Evolutionary conservation across 441 rosid species (phyloP), one percentile per base, ranked within the genome.

Genomic region (Biscutella laevigata): DNA sequence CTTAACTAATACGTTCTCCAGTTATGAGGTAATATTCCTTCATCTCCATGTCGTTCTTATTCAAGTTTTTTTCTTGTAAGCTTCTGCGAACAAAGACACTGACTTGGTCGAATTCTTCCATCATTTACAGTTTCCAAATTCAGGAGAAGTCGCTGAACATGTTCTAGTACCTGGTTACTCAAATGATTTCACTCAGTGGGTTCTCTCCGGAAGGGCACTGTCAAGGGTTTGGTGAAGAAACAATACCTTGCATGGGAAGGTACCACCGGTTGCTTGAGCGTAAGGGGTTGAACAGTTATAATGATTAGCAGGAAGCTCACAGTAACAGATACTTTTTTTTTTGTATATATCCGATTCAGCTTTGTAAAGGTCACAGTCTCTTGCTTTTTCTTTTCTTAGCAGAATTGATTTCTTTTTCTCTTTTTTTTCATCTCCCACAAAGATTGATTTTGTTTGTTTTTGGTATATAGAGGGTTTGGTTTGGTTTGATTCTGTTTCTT

Each of bases 171-270:
- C 57, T 27, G 71, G 71, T 12, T 67, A 10, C 58, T 60, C 67
- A 21, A 42, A 67, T 32, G 36, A 9, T 4, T 67, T 67, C 36
- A 35, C 48, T 33, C 34, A 10, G 11, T 67, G 71, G 66, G 67
- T 67, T 15, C 16, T 5, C 25, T 22, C 16, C 15, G 71, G 53
- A 41, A 60, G 52, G 40, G 2, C 41, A 40, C 28, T 50, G 46
- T 60, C 28, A 46, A 36, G 40, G 51, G 28, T 33, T 19, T 16
- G 28, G 17, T 32, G 39, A 32, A 10, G 30, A 17, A 30, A 45
- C 10, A 4, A 24, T 39, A 14, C 28, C 57, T 53, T 46, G 62
- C 57, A 33, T 0, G 0, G 5, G 41, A 67, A 53, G 41, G 56
- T 39, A 40, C 33, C 22, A 29, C 17, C 43, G 40, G 28, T 64